Conservation (phyloP, 208 protist genomes). For the Leishmania lainsoni region DNA sequence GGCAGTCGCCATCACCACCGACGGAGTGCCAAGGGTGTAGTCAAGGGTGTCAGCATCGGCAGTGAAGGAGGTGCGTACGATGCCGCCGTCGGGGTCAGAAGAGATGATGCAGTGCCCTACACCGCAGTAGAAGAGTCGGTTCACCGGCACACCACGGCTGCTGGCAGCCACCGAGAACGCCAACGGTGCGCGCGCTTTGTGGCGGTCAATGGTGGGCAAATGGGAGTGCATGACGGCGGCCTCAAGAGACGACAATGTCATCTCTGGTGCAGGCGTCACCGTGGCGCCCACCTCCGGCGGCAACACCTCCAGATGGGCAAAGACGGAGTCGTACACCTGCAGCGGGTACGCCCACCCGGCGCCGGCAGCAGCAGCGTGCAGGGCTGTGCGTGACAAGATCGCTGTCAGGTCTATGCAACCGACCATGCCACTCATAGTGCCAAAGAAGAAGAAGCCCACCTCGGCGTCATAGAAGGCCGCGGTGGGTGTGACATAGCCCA, state of each 20-base stretch:
- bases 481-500: constrained; percentile 76
- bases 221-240: not conserved
- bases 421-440: constrained; percentile 64
- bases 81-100: constrained; percentile 52
- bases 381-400: constrained; percentile 48
- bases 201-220: not conserved
- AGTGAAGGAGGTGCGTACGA: constrained; percentile 54
- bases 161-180: not conserved
- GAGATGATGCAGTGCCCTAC: constrained; percentile 63
- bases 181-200: not conserved
- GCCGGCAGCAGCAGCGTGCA: constrained; percentile 45
- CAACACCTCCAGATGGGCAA: constrained; percentile 38
- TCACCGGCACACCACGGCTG: constrained; percentile 25
- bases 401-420: constrained; percentile 72
- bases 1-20: constrained; percentile 27
- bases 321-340: constrained; percentile 42
- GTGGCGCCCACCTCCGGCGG: not conserved
- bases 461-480: constrained; percentile 59
- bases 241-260: not conserved
- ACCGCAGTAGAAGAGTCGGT: constrained; percentile 54
- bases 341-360: constrained; percentile 37
- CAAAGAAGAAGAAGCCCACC: constrained; percentile 62
- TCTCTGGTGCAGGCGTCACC: not conserved
- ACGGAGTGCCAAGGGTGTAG: constrained; percentile 23
- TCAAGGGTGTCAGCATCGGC: constrained; percentile 18